Conservation (phyloP, 1,284 basidiomycete genomes). For the Omphalotus olearius region DNA sequence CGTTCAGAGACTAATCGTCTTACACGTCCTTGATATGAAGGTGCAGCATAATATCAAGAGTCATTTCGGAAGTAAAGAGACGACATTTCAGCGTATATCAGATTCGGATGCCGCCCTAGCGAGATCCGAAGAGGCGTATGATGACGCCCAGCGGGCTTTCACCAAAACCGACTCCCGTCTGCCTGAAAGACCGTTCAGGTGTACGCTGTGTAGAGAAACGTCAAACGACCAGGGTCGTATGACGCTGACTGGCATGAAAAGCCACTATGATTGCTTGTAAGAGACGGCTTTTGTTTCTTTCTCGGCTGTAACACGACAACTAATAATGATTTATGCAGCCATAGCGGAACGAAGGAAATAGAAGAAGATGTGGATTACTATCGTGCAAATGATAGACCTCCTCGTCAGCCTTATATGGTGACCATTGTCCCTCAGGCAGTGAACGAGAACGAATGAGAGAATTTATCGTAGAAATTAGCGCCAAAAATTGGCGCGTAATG, state of each 20-base stretch:
- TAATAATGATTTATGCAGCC: background rate
- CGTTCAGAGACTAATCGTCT: too few species aligned
- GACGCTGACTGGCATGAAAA: constrained; percentile 16
- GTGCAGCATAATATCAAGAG: constrained; percentile 29
- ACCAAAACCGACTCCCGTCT: too few species aligned
- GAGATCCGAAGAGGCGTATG: constrained; percentile 16
- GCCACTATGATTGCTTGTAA: constrained; percentile 17
- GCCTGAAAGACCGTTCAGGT: constrained; percentile 23
- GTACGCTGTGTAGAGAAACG: constrained; percentile 24
- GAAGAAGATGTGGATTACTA: constrained; percentile 9
- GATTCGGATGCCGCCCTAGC: constrained; percentile 22
- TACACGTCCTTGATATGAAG: constrained; percentile 13
- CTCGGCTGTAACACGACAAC: too few species aligned
- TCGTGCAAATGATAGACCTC: constrained; percentile 6
- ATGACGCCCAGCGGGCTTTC: constrained; percentile 8
- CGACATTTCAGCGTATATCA: constrained; percentile 26
- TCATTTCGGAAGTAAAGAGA: constrained; percentile 26
- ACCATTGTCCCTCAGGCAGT: background rate
- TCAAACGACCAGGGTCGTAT: constrained; percentile 19
- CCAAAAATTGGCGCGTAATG: too few species aligned
- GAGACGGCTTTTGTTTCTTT: background rate
- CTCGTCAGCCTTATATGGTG: constrained; percentile 7
- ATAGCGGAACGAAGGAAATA: background rate
- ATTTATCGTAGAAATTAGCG: too few species aligned
- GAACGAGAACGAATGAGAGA: too few species aligned